These are phyloP conservation scores for Exophiala alcalophila DNA, from an alignment of 2,329 filamentous ascomycete genomes.

Conservation along the genomic window DNA sequence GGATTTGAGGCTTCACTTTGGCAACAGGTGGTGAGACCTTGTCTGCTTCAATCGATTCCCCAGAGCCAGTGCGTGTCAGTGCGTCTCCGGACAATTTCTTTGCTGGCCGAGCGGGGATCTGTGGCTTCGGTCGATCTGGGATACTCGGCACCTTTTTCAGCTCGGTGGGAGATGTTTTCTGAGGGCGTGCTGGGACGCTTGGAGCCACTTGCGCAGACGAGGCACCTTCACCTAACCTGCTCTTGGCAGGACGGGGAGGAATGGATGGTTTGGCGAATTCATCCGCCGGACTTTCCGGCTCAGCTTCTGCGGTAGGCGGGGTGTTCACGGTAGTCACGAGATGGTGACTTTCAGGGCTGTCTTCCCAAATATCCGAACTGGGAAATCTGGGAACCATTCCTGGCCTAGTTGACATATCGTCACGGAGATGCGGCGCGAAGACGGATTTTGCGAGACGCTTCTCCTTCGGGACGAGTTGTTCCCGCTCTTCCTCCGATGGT, in stretches of 20 bases:
- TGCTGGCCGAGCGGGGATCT: slow-evolving; percentile 62
- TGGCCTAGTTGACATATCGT: slow-evolving; percentile 51
- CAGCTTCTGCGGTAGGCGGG: slow-evolving; percentile 49
- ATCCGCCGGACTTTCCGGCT: slow-evolving; percentile 40
- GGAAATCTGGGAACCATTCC: slow-evolving; percentile 71
- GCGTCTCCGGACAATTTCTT: slow-evolving; percentile 46
- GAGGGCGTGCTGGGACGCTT: slow-evolving; percentile 34
- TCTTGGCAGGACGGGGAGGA: slow-evolving; percentile 33
- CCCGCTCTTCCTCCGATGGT: slow-evolving; percentile 40
- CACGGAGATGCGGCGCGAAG: slow-evolving; percentile 49
- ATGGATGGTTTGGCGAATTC: slow-evolving; percentile 32
- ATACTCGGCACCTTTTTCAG: slow-evolving; percentile 51
- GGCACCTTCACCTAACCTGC: slow-evolving; percentile 28
- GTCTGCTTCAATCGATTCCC: slow-evolving; percentile 37
- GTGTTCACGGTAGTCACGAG: slow-evolving; percentile 70
- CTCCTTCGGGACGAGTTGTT: slow-evolving; percentile 38
- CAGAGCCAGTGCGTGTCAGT: slow-evolving; percentile 38
- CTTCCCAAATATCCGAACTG: slow-evolving; percentile 92
- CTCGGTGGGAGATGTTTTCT: slow-evolving; percentile 49
- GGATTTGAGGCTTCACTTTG: slow-evolving; percentile 81
- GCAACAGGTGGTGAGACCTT: slow-evolving; percentile 41
- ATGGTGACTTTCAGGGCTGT: slow-evolving; percentile 77
- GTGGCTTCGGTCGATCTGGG: slow-evolving; percentile 61
- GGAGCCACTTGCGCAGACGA: slow-evolving; percentile 27
- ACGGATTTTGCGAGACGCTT: slow-evolving; percentile 33